Base-by-base conservation (phyloP, 1,284 basidiomycete genomes). In the Tilletia setariae region DNA sequence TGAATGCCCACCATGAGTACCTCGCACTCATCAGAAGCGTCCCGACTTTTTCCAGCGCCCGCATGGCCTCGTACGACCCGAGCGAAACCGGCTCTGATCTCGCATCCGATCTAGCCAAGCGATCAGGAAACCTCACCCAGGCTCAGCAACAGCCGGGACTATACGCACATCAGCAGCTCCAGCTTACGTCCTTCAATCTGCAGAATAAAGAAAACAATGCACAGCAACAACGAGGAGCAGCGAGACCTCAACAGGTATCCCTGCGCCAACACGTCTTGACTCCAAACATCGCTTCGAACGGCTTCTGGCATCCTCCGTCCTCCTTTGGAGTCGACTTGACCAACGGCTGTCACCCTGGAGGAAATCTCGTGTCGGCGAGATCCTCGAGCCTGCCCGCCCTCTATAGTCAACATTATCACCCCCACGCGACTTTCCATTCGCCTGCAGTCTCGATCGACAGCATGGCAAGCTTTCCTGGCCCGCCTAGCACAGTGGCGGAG, bases 211-310 rank as follows among this genome's bases (percentile, higher is more conserved):
- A 40, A 40, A 40, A 40, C 35, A 40, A n/a, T n/a, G n/a, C 35
- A 40, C 35, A 40, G 35, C 35, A n/a, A n/a, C n/a, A n/a, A n/a
- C 35, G 4, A 40, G 6, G 35, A 40, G 35, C 35, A 6, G 35
- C 35, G 35, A 40, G 35, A 40, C 35, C 35, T 40, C 35, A 40
- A 40, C 35, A 25, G n/a, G 3, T 61, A 9, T 61, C 56, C 8
- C 28, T 61, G 15, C 56, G 56, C 28, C 56, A 61, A 40, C 56
- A 61, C 19, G 56, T 61, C 28, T 30, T 61, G 19, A 61, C 56
- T 32, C 56, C 56, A 15, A 40, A 61, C 56, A 35, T 61, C n/a
- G 32, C 1, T 13, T 40, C 56, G 11, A 40, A 40, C 11, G 35
- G 35, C 35, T 40, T 40, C 11, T 40, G 35, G 35, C 35, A 40